These are phyloP conservation scores for Exophiala mesophila DNA, from an alignment of 2,329 filamentous ascomycete genomes.

Conservation along the genomic window DNA sequence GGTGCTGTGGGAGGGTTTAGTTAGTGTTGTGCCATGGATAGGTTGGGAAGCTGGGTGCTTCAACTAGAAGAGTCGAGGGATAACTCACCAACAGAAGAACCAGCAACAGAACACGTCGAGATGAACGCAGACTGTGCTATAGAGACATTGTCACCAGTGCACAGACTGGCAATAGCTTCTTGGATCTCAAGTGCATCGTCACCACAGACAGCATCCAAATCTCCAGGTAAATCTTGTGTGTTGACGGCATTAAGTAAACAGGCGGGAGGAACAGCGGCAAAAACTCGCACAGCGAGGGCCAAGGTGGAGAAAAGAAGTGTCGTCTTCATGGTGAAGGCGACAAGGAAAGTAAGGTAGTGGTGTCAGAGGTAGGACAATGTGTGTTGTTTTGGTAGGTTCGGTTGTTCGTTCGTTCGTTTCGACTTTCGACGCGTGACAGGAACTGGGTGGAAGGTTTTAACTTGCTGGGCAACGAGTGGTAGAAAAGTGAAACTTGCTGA, in stretches of 20 bases:
- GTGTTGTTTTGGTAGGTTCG: not conserved
- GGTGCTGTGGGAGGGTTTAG: constrained; percentile 24
- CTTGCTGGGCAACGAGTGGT: not conserved
- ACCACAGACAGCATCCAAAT: constrained; percentile 38
- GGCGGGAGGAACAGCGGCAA: constrained; percentile 45
- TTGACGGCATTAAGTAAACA: constrained; percentile 50
- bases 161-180: constrained; percentile 34
- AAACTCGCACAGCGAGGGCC: constrained; percentile 37
- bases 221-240: constrained; percentile 33
- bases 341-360: constrained; percentile 4
- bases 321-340: constrained; percentile 17
- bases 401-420: too few species aligned
- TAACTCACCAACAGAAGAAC: constrained; percentile 39
- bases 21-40: constrained; percentile 17
- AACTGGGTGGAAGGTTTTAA: too few species aligned
- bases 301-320: constrained; percentile 40
- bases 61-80: not conserved
- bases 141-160: constrained; percentile 28
- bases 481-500: not conserved
- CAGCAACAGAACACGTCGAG: constrained; percentile 36
- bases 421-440: too few species aligned
- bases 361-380: constrained; percentile 5
- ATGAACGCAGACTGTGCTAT: constrained; percentile 37
- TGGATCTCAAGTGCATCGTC: constrained; percentile 33
- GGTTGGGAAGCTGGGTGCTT: too few species aligned